Evolutionary conservation across 2,329 filamentous ascomycete genomes (phyloP).

Genomic region (Paecilomyces variotii): DNA sequence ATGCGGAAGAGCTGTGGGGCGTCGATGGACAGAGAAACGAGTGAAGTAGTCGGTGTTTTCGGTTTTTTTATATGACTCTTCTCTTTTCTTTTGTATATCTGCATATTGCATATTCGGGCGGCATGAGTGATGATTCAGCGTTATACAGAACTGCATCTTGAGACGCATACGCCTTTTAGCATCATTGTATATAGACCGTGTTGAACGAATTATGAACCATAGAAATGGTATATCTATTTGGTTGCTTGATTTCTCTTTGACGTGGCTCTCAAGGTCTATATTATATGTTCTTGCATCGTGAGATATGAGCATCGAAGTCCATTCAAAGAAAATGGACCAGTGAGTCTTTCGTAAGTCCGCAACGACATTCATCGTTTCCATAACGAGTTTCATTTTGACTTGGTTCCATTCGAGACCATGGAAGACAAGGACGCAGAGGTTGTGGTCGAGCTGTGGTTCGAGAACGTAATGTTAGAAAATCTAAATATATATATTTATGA

Average conservation of each 20-base stretch:
- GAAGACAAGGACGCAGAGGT: too few species aligned
- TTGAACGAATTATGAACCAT: not conserved
- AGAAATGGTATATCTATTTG: not conserved
- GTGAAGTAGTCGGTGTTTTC: not conserved
- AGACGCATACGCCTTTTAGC: not conserved
- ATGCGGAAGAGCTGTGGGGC: slow-evolving; percentile 47
- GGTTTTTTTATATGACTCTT: not conserved
- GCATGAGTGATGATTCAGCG: not conserved
- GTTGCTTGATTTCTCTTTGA: not conserved
- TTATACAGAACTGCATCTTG: not conserved
- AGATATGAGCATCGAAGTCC: not conserved
- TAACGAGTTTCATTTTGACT: too few species aligned
- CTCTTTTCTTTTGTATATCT: not conserved
- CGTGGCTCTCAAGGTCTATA: not conserved
- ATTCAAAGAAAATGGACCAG: too few species aligned
- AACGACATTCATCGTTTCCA: too few species aligned
- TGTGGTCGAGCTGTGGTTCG: too few species aligned
- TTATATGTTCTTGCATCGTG: not conserved
- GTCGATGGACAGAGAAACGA: slow-evolving; percentile 4
- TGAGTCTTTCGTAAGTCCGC: too few species aligned
- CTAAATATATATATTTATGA: too few species aligned
- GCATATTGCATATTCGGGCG: not conserved
- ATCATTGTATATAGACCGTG: not conserved
- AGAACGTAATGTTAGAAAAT: too few species aligned
- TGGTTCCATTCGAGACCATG: too few species aligned